Conservation (phyloP, 345 rosid species). For the Euclidium syriacum region DNA sequence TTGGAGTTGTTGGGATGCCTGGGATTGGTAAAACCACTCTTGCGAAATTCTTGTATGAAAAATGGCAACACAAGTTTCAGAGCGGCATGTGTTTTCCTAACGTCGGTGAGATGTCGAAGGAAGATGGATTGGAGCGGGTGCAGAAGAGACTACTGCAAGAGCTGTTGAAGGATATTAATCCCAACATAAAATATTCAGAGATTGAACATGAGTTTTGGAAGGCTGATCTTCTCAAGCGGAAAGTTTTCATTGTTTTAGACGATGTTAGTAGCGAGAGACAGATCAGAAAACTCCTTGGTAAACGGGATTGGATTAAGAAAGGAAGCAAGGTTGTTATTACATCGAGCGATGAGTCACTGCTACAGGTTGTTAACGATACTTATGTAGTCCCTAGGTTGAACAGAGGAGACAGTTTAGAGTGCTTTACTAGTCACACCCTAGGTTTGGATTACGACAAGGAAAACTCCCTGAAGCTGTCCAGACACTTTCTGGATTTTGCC, state of each 20-base stretch:
- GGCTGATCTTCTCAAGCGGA: neutral
- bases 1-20: slow-evolving; percentile 10
- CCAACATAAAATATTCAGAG: neutral
- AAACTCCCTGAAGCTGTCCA: neutral
- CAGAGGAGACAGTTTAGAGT: neutral
- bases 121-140: neutral
- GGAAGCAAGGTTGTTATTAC: slow-evolving; percentile 24
- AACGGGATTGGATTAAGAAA: neutral
- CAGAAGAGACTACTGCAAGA: neutral
- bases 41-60: neutral
- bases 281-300: neutral
- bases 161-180: neutral
- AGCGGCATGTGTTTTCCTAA: neutral
- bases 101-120: neutral
- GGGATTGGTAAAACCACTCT: slow-evolving; percentile 11
- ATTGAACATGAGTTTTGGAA: neutral
- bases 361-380: neutral
- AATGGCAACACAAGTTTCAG: neutral
- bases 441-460: neutral
- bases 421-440: slow-evolving; percentile 8
- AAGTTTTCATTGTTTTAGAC: neutral
- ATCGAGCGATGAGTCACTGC: slow-evolving; percentile 12
- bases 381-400: neutral
- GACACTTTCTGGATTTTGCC: neutral
- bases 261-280: neutral